These are phyloP conservation scores for Solanum pimpinellifolium DNA, from an alignment of 257 asterid species.

Conservation along the genomic window DNA sequence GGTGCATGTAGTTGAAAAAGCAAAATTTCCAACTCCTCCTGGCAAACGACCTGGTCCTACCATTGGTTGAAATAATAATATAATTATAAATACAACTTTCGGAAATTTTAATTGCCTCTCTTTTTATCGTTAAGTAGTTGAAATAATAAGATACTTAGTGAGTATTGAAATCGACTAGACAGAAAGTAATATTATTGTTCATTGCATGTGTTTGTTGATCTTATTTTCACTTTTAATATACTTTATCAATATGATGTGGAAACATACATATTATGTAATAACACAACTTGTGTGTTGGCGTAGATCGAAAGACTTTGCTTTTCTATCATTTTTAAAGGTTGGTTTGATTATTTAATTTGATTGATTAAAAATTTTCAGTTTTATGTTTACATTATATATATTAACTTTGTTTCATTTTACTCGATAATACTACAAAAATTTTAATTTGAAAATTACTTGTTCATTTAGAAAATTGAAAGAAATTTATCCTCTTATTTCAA, in stretches of 20 bases:
- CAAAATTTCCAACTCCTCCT: neutral
- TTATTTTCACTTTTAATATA: neutral
- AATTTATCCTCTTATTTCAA: too few species aligned
- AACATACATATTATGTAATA: neutral
- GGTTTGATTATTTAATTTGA: neutral
- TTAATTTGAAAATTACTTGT: neutral
- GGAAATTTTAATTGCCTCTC: rapidly evolving
- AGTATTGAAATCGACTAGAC: neutral
- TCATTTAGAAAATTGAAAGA: neutral
- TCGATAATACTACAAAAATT: too few species aligned
- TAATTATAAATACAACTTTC: neutral
- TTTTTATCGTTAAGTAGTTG: neutral
- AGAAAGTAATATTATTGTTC: neutral
- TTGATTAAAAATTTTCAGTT: neutral
- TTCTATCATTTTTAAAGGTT: neutral
- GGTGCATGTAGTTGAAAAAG: neutral
- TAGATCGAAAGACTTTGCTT: too few species aligned
- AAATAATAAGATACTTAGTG: neutral
- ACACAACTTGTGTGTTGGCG: neutral
- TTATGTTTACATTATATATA: neutral
- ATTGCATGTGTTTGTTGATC: neutral
- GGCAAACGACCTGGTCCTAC: neutral
- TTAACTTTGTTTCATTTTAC: neutral
- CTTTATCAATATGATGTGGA: neutral
- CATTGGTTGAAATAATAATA: neutral